Base-by-base conservation (phyloP, 2,329 filamentous ascomycete genomes). In the Pezicula neosporulosa region DNA sequence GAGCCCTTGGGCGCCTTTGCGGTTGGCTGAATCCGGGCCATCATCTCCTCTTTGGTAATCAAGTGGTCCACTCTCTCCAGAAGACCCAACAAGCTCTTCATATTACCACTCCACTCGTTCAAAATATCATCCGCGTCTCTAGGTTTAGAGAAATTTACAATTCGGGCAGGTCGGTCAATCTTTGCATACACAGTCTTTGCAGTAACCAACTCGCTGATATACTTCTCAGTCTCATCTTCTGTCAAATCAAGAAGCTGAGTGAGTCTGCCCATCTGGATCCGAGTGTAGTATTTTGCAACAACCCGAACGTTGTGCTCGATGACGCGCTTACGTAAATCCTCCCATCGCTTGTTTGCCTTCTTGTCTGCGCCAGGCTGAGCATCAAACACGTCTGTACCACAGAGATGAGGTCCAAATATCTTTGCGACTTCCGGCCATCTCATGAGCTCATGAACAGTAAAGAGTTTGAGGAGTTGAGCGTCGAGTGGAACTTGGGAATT, bases 1-100 rank as follows among this genome's bases (percentile, higher is more conserved):
- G 55, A 53, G 13, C 55, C 52, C 54, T 66, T 66, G 13, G 61
- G 43, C 44, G 55, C 41, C 49, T 65, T 64, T 6, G 42, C 35
- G 10, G 58, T 77, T 6, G 90, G 90, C 70, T 94, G 87, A 64
- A 99, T 97, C 53, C 92, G 82, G 38, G 94, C 94, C 94, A 99
- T 99, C 94, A 99, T 99, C 79, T 99, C 94, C 74, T 99, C 94
- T 80, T 97, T 97, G 50, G 95, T 99, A 66, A 99, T 99, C 64
- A 99, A 78, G 71, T 99, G 94, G 68, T 99, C 94, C 55, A 99
- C 95, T 57, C 91, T 82, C 78, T 96, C 91, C 66, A 96, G 68
- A 50, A 93, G 74, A 10, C 90, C 90, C 59, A 96, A 73, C 63
- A 96, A 73, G 66, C 86, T 92, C 86, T 94, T 96, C 90, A 96